These are phyloP conservation scores for Phytopythium mirpurense DNA, from an alignment of 352 stramenopile species.

Conservation along the genomic window DNA sequence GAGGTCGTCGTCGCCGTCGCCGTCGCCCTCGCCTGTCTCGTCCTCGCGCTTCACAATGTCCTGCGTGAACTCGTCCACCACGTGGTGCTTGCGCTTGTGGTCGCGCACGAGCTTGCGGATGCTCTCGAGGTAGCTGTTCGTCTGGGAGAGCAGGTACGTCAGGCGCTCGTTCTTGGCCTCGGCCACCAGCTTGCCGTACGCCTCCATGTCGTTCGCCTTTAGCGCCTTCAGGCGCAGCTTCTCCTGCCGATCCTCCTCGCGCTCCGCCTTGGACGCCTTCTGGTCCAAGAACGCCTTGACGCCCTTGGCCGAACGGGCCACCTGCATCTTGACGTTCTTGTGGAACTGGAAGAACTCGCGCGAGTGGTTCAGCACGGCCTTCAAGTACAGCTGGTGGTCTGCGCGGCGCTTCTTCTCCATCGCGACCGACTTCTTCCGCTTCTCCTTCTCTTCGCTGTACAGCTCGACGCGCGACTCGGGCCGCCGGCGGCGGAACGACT, in stretches of 20 bases:
- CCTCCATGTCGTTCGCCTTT: constrained; percentile 96
- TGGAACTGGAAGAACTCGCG: constrained; percentile 85
- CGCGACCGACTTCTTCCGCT: constrained; percentile 78
- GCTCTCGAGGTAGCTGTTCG: constrained; percentile 94
- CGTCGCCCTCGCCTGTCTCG: constrained; percentile 12
- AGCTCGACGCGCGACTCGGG: constrained; percentile 57
- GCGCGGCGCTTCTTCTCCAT: constrained; percentile 77
- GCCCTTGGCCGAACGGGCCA: constrained; percentile 58
- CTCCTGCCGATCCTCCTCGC: constrained; percentile 84
- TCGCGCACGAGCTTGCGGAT: constrained; percentile 92
- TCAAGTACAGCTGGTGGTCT: constrained; percentile 76
- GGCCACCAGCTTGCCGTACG: constrained; percentile 95
- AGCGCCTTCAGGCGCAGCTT: constrained; percentile 87
- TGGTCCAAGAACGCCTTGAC: constrained; percentile 80
- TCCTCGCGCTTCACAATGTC: constrained; percentile 32
- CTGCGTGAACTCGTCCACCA: constrained; percentile 40
- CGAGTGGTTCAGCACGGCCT: constrained; percentile 77
- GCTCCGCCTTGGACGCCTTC: constrained; percentile 69
- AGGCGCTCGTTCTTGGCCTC: constrained; percentile 98
- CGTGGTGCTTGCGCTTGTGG: constrained; percentile 83
- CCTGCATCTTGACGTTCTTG: constrained; percentile 76
- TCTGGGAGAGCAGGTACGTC: constrained; percentile 95
- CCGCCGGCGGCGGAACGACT: constrained; percentile 68
- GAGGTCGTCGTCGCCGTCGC: constrained; percentile 66
- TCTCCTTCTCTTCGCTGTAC: constrained; percentile 67